A percentile compares a stretch with the other conserved stretches of the same genome.
These are phyloP conservation scores for Aspergillus saccharolyticus DNA, from an alignment of 495 filamentous ascomycete genomes.

Conservation along the genomic window DNA sequence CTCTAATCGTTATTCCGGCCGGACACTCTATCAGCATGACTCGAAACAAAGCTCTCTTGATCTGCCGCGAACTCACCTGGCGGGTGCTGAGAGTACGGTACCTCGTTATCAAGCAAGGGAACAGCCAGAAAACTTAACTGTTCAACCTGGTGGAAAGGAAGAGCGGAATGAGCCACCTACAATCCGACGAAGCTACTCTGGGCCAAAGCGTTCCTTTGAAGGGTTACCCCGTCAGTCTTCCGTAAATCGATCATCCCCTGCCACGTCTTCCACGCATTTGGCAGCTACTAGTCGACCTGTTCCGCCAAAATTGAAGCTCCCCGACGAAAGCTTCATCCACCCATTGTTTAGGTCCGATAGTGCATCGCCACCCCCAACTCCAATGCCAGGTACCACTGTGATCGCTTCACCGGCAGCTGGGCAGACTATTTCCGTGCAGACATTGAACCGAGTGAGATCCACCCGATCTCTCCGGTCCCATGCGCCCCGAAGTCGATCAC, in stretches of 20 bases:
- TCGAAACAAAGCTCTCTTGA: constrained; percentile 28
- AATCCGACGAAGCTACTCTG: constrained; percentile 12
- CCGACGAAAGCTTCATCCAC: constrained; percentile 72
- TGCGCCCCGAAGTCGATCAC: constrained; percentile 22
- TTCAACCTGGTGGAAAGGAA: constrained; percentile 7
- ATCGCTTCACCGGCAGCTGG: constrained; percentile 66
- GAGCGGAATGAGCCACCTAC: constrained; percentile 3
- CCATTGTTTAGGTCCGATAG: constrained; percentile 77
- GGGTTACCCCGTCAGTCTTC: constrained; percentile 21
- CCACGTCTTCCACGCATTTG: constrained; percentile 18
- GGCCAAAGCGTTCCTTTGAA: constrained; percentile 27
- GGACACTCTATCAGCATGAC: constrained; percentile 28
- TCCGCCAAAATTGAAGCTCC: constrained; percentile 14
- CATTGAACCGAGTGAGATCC: constrained; percentile 62
- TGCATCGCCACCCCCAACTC: constrained; percentile 62
- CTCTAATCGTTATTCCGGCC: constrained; percentile 34
- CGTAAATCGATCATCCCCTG: constrained; percentile 13
- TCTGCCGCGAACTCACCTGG: constrained; percentile 14
- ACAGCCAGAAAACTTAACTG: constrained; percentile 11
- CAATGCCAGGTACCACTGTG: constrained; percentile 64
- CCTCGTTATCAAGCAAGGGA: constrained; percentile 5
- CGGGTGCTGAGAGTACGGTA: constrained; percentile 15
- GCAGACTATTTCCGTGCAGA: constrained; percentile 56
- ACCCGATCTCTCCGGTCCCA: constrained; percentile 50
- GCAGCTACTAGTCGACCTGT: constrained; percentile 14